These are phyloP conservation scores for Canavalia ensiformis DNA, from an alignment of 306 rosid genomes.

Conservation along the genomic window DNA sequence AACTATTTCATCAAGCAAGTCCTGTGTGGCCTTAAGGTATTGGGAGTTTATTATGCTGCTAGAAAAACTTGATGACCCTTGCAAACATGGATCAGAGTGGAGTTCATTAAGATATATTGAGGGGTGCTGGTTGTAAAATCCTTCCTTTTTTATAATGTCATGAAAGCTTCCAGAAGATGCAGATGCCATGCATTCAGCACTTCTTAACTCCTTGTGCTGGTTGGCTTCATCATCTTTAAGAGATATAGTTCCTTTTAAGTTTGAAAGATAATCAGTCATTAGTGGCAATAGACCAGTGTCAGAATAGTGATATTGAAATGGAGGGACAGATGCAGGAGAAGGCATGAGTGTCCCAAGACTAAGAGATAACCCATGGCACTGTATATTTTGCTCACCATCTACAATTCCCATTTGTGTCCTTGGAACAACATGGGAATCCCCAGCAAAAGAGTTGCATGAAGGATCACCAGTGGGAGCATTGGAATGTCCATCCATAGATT, in stretches of 20 bases:
- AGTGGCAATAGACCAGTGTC: conserved; percentile 59
- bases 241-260: conserved; percentile 12
- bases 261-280: conserved; percentile 43
- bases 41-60: conserved; percentile 53
- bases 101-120: conserved; percentile 47
- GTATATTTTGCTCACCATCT: conserved; percentile 56
- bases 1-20: conserved; percentile 79
- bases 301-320: conserved; percentile 63
- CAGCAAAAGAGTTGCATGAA: conserved; percentile 47
- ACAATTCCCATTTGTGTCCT: conserved; percentile 52
- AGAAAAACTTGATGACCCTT: conserved; percentile 48
- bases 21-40: conserved; percentile 75
- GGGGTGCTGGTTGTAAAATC: conserved; percentile 54
- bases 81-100: conserved; percentile 49
- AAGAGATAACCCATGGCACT: conserved; percentile 76
- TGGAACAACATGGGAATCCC: conserved; percentile 48
- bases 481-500: conserved; percentile 47
- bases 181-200: conserved; percentile 58
- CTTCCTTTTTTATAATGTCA: conserved; percentile 54
- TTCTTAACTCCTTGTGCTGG: conserved; percentile 49
- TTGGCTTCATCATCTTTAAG: conserved; percentile 38
- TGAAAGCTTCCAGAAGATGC: conserved; percentile 53
- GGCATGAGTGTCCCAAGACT: conserved; percentile 72
- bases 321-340: conserved; percentile 53
- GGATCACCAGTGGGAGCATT: conserved; percentile 46